A percentile compares a stretch with the other conserved stretches of the same genome.
Conservation (phyloP, 2,329 filamentous ascomycete species). For the Penicillium sp. region DNA sequence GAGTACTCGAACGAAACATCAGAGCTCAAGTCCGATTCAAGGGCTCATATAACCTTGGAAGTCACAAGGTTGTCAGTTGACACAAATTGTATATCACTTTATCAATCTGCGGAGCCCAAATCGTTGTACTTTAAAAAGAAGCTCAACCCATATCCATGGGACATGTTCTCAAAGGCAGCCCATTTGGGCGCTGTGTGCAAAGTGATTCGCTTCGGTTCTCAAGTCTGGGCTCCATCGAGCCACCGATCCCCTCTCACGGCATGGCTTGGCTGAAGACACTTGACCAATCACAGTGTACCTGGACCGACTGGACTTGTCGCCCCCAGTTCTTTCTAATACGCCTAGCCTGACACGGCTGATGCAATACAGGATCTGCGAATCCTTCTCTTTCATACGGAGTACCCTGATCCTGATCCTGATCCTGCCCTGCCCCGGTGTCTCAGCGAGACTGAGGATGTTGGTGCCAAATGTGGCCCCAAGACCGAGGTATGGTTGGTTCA, state of each 20-base stretch:
- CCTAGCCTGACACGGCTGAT: neutral
- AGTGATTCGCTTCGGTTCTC: neutral
- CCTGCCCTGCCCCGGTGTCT: neutral
- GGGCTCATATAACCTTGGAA: neutral
- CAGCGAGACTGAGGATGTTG: too few relatives aligned
- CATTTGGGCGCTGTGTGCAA: neutral
- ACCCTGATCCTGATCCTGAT: neutral
- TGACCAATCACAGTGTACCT: neutral
- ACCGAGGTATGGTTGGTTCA: too few relatives aligned
- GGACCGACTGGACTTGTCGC: neutral
- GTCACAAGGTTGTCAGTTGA: too few relatives aligned
- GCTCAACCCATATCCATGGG: neutral
- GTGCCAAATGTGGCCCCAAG: too few relatives aligned
- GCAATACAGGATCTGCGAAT: neutral
- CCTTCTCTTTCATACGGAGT: neutral
- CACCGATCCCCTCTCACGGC: neutral
- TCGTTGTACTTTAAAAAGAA: neutral
- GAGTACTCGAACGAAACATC: too few relatives aligned
- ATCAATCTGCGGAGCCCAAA: neutral
- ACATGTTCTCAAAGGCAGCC: neutral
- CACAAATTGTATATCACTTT: neutral
- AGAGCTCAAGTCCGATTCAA: neutral
- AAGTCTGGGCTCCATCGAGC: neutral
- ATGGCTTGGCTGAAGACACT: neutral
- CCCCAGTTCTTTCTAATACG: neutral